Evolutionary conservation across 192 early-diverging fungal genomes (phyloP).

Genomic region (Diversispora eburnea): DNA sequence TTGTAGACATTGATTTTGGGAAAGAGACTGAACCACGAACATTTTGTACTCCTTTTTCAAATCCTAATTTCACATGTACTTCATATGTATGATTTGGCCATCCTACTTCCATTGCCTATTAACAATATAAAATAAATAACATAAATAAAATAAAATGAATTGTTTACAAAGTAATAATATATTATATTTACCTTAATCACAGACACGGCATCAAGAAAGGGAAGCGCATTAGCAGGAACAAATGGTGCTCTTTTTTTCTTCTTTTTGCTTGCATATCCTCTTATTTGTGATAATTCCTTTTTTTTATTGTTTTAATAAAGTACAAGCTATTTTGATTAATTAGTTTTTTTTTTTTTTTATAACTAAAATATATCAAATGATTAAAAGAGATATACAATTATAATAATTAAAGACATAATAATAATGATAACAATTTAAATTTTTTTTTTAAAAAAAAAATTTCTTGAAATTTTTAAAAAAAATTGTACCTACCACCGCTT

Average conservation of each 20-base stretch:
- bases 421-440: no score
- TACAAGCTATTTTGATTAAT: no score
- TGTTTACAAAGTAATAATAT: not conserved
- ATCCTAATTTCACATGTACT: conserved; percentile 61
- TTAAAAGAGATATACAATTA: no score
- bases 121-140: conserved; percentile 2
- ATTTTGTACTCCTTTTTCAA: conserved; percentile 75
- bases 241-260: conserved; percentile 30
- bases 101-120: conserved; percentile 62
- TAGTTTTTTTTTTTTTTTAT: no score
- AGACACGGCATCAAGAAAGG: conserved; percentile 37
- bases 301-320: no score
- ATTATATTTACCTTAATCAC: conserved; percentile 36
- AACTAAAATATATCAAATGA: no score
- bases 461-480: no score
- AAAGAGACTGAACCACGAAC: conserved; percentile 77
- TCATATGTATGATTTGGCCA: conserved; percentile 60
- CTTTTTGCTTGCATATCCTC: conserved; percentile 5
- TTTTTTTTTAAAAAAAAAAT: no score
- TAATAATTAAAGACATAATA: no score
- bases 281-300: not conserved
- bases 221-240: conserved; percentile 33
- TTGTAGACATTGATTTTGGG: conserved; percentile 60
- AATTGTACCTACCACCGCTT: no score
- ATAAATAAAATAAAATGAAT: not conserved